A percentile compares a stretch with the other conserved stretches of the same genome.
Evolutionary conservation across 129 eudicot species (phyloP).

Genomic region (carrot (Daucus carota)): DNA sequence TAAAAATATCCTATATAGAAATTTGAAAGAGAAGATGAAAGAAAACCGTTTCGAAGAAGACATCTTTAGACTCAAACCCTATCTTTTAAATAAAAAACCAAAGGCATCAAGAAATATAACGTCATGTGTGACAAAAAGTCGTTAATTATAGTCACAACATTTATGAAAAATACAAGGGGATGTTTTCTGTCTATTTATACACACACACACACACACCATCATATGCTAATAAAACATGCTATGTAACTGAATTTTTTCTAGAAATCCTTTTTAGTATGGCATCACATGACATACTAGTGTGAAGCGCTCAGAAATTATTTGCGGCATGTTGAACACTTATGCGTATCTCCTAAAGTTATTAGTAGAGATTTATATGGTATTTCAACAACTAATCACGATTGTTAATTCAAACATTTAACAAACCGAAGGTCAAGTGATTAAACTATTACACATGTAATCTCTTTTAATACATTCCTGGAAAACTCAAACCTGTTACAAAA

Average conservation of each 20-base stretch:
- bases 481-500: background rate
- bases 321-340: background rate
- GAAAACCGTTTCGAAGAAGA: background rate
- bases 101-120: background rate
- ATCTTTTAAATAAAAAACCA: background rate
- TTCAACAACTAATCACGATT: background rate
- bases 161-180: background rate
- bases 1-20: background rate
- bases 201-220: background rate
- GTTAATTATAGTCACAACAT: background rate
- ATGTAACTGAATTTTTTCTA: background rate
- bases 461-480: background rate
- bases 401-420: background rate
- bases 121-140: background rate
- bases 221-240: background rate
- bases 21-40: background rate
- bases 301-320: background rate
- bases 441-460: background rate
- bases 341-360: background rate
- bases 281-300: background rate
- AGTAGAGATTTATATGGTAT: background rate
- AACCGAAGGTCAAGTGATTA: background rate
- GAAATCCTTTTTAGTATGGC: background rate
- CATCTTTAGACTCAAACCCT: background rate
- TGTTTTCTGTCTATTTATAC: too few species aligned